Percentiles rank a stretch among this genome's conserved stretches.
Conservation (phyloP, 2,329 filamentous ascomycete species). For the Colletotrichum orchidophilum region DNA sequence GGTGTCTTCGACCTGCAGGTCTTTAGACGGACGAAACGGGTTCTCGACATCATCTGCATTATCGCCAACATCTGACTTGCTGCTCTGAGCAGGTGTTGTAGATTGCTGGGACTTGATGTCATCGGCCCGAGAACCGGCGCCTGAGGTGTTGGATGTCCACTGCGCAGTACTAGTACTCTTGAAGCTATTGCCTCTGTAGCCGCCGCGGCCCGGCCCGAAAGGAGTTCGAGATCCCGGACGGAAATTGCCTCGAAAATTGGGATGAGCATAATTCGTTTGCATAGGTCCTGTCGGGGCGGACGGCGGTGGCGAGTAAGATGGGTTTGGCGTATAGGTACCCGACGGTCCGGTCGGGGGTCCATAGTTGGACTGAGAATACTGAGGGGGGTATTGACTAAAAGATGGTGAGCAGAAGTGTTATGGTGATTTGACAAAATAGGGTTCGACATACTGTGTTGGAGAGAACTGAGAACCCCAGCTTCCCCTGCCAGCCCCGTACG, state of each 20-base stretch:
- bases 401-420: constrained; percentile 12
- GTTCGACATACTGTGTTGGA: constrained; percentile 42
- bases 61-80: constrained; percentile 44
- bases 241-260: constrained; percentile 55
- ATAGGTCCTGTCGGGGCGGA: constrained; percentile 66
- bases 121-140: constrained; percentile 54
- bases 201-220: constrained; percentile 59
- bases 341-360: constrained; percentile 62
- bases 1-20: constrained; percentile 72
- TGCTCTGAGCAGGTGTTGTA: constrained; percentile 31
- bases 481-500: constrained; percentile 64
- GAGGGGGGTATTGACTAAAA: constrained; percentile 68
- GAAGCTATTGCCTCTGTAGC: constrained; percentile 69
- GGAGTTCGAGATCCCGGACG: constrained; percentile 62
- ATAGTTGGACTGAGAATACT: constrained; percentile 66
- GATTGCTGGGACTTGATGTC: constrained; percentile 43
- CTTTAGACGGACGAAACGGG: constrained; percentile 71
- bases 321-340: constrained; percentile 62
- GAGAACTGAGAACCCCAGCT: constrained; percentile 58
- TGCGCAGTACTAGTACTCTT: constrained; percentile 70
- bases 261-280: constrained; percentile 58
- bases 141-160: constrained; percentile 66
- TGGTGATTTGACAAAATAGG: not conserved
- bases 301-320: constrained; percentile 60
- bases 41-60: constrained; percentile 64